phyloP scores from a whole-genome alignment of 306 rosid genomes.

The Purshia tridentata region DNA sequence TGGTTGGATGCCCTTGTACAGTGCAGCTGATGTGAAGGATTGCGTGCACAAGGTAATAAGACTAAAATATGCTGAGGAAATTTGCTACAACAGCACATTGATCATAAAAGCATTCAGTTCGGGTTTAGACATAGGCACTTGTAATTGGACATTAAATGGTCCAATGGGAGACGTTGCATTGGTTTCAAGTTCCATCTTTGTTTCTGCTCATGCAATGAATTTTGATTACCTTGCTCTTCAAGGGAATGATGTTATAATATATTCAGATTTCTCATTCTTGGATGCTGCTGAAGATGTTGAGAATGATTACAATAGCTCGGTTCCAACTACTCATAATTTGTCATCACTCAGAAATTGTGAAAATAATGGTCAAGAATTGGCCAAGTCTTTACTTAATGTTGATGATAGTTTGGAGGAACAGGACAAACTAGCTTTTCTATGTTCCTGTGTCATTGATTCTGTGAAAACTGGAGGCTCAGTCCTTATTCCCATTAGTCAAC shows the following conservation, averaged over 20 bases:
- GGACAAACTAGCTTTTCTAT: conserved; percentile 58
- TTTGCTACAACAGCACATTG: conserved; percentile 74
- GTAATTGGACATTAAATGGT: conserved; percentile 76
- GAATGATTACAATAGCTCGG: conserved; percentile 30
- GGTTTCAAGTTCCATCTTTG: conserved; percentile 74
- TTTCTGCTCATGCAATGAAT: conserved; percentile 68
- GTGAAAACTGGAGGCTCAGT: conserved; percentile 81
- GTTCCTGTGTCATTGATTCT: conserved; percentile 56
- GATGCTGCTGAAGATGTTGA: conserved; percentile 38
- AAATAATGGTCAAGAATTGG: conserved; percentile 38
- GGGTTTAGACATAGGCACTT: conserved; percentile 82
- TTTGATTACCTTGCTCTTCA: conserved; percentile 62
- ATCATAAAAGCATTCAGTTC: conserved; percentile 80
- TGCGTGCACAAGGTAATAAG: conserved; percentile 59
- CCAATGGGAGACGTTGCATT: conserved; percentile 69
- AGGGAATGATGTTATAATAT: conserved; percentile 49
- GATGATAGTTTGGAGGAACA: conserved; percentile 60
- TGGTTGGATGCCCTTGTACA: conserved; percentile 78
- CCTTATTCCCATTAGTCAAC: conserved; percentile 63
- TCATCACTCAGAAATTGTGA: conserved; percentile 27
- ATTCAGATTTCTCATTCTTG: conserved; percentile 75
- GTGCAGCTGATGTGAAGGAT: conserved; percentile 83
- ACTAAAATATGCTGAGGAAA: conserved; percentile 74
- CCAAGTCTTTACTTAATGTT: conserved; percentile 31
- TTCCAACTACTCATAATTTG: conserved; percentile 19